These are phyloP conservation scores for Panaeolus cyanescens DNA, from an alignment of 768 basidiomycete species.

Conservation along the genomic window DNA sequence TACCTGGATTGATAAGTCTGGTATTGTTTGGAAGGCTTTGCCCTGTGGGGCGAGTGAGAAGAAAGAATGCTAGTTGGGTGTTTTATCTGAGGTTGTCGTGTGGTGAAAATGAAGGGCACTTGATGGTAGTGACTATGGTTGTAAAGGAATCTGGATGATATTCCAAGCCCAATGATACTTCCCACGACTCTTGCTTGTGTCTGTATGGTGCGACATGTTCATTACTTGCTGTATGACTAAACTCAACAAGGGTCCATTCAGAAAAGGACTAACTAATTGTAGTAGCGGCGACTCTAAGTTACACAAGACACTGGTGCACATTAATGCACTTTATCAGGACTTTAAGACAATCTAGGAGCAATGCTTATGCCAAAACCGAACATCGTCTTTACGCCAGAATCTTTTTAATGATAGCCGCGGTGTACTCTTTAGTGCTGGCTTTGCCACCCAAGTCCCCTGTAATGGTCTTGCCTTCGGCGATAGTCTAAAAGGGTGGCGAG, in stretches of 20 bases:
- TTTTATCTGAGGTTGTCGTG: conserved; percentile 42
- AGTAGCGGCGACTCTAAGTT: not conserved
- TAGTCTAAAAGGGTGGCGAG: conserved; percentile 60
- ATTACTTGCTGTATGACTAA: not conserved
- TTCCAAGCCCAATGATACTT: conserved; percentile 30
- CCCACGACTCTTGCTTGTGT: conserved; percentile 37
- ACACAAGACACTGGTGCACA: not conserved
- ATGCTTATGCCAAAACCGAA: conserved; percentile 19
- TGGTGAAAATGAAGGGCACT: conserved; percentile 49
- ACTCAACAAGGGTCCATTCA: not conserved
- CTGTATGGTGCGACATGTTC: conserved; percentile 13
- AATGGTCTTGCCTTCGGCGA: conserved; percentile 93
- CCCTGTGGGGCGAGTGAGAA: conserved; percentile 89
- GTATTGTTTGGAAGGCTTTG: conserved; percentile 65
- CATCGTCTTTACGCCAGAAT: conserved; percentile 35
- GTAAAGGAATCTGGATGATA: conserved; percentile 22
- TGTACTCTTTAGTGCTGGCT: conserved; percentile 87
- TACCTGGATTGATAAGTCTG: conserved; percentile 49
- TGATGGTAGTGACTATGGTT: conserved; percentile 34
- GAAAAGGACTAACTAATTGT: not conserved
- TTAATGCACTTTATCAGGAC: conserved; percentile 8
- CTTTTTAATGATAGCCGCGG: conserved; percentile 81
- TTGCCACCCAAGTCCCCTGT: conserved; percentile 97
- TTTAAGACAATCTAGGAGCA: conserved; percentile 22
- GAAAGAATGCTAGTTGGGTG: conserved; percentile 51